phyloP scores from a whole-genome alignment of 2,329 filamentous ascomycete genomes.

The Calonectria fujianensis region DNA sequence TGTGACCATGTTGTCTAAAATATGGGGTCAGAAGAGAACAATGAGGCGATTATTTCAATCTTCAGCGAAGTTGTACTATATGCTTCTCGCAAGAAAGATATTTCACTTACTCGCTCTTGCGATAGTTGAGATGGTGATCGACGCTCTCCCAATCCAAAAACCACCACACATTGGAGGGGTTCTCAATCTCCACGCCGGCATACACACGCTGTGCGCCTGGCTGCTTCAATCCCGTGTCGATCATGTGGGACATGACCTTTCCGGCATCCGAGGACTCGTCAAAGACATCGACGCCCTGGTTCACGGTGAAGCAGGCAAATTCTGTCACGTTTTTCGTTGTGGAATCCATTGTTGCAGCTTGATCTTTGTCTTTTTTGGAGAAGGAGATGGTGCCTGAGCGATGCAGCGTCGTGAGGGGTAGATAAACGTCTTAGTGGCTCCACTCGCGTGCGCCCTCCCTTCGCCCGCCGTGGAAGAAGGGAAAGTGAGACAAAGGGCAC shows the following conservation, averaged over 20 bases:
- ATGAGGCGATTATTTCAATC: not conserved
- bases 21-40: not conserved
- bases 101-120: constrained; percentile 44
- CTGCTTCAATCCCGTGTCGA: constrained; percentile 49
- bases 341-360: constrained; percentile 40
- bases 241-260: constrained; percentile 42
- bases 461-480: constrained; percentile 25
- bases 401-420: constrained; percentile 5
- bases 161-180: constrained; percentile 50
- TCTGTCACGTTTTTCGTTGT: constrained; percentile 49
- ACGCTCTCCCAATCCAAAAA: constrained; percentile 54
- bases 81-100: not conserved
- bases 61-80: no score
- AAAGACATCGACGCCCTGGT: constrained; percentile 44
- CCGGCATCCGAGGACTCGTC: constrained; percentile 40
- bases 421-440: constrained; percentile 19
- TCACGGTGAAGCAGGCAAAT: constrained; percentile 48
- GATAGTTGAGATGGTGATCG: constrained; percentile 47
- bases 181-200: constrained; percentile 51
- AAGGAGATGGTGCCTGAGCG: not conserved
- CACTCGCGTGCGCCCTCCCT: constrained; percentile 18
- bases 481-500: constrained; percentile 5
- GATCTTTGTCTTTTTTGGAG: not conserved
- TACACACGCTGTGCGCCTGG: constrained; percentile 51
- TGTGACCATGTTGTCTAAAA: constrained; percentile 32